phyloP scores from a whole-genome alignment of 768 basidiomycete species.

The Trametes cingulata region DNA sequence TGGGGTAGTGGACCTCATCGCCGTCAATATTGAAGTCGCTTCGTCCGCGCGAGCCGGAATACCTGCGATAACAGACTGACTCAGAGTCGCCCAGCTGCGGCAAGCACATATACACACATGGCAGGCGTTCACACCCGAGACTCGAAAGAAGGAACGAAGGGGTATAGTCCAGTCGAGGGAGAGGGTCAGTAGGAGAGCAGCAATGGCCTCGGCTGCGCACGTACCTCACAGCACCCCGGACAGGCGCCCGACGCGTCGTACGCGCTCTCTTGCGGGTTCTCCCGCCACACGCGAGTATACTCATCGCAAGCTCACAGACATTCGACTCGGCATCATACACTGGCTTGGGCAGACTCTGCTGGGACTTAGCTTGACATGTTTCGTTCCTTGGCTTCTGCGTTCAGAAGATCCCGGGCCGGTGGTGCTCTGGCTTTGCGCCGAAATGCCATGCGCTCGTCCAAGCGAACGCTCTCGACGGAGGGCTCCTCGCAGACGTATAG shows the following conservation, averaged over 20 bases:
- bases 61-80: slow-evolving; percentile 15
- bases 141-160: not conserved
- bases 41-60: slow-evolving; percentile 25
- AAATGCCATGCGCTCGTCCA: not conserved
- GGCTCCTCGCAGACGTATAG: slow-evolving; percentile 41
- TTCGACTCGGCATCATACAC: not conserved
- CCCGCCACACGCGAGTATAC: not conserved
- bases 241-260: slow-evolving; percentile 10
- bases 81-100: not conserved
- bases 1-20: slow-evolving; percentile 88
- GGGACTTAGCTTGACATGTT: not conserved
- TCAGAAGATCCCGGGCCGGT: not conserved
- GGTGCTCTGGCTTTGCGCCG: not conserved
- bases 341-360: not conserved
- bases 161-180: slow-evolving; percentile 4
- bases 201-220: slow-evolving; percentile 4
- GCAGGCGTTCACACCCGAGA: not conserved
- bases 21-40: slow-evolving; percentile 68
- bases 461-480: slow-evolving; percentile 12
- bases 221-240: not conserved
- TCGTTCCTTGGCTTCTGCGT: not conserved
- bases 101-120: not conserved
- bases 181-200: not conserved
- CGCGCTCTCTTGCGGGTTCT: not conserved
- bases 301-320: too few species aligned